Conservation (phyloP, 805 yeast genomes). For the Yarrowia sp. region DNA sequence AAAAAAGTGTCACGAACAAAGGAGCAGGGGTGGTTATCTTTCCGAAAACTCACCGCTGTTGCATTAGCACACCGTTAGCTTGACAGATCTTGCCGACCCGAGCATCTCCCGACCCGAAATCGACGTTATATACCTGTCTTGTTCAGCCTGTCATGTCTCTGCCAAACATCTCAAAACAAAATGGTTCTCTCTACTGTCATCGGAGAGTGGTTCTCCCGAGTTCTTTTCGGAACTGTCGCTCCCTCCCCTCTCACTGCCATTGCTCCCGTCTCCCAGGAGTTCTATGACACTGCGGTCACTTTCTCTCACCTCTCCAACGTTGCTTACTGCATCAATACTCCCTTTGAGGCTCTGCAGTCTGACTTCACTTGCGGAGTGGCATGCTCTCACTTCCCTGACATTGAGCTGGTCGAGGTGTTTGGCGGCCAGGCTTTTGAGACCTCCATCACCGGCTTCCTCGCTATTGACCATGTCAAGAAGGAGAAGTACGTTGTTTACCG, state of each 20-base stretch:
- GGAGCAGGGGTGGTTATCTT: too few species aligned
- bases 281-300: neutral
- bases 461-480: neutral
- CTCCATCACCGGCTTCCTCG: neutral
- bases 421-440: neutral
- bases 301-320: neutral
- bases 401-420: neutral
- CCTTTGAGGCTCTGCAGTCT: neutral
- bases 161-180: neutral
- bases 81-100: neutral
- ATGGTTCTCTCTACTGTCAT: neutral
- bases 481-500: conserved; percentile 6
- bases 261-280: neutral
- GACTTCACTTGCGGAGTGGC: conserved; percentile 5
- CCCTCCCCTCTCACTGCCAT: neutral
- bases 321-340: neutral
- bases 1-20: too few species aligned
- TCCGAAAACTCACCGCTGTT: neutral
- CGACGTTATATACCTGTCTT: too few species aligned
- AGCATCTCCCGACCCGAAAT: neutral
- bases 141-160: too few species aligned
- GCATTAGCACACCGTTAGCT: neutral
- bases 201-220: neutral
- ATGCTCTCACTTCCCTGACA: neutral
- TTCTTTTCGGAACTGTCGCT: conserved; percentile 1